Conservation (phyloP, 2,329 filamentous ascomycete genomes). For the Apiospora sp. region DNA sequence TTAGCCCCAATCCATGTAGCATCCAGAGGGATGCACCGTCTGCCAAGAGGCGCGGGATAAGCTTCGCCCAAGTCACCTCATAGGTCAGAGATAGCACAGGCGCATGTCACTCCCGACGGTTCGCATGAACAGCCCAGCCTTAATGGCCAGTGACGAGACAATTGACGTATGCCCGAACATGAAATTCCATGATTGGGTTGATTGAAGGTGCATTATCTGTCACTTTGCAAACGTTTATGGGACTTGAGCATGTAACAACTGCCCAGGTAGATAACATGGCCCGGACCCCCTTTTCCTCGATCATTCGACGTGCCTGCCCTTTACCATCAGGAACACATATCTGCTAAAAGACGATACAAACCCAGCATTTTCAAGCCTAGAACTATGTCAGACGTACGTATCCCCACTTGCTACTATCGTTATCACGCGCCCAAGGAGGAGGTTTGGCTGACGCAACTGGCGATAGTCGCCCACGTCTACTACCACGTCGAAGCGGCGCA, state of each 20-base stretch:
- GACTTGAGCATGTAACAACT: not conserved
- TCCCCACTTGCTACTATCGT: too few relatives aligned
- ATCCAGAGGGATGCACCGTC: not conserved
- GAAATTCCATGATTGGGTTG: not conserved
- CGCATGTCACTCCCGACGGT: not conserved
- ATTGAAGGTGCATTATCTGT: not conserved
- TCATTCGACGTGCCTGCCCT: not conserved
- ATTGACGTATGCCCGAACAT: not conserved
- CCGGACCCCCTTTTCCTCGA: not conserved
- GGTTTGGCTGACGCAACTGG: not conserved
- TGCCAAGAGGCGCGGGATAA: not conserved
- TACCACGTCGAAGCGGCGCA: not conserved
- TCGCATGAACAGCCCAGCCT: not conserved
- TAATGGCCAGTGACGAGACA: not conserved
- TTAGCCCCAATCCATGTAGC: not conserved
- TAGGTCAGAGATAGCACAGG: conserved; percentile 3
- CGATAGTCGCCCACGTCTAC: not conserved
- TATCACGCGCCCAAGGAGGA: not conserved
- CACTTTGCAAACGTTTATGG: not conserved
- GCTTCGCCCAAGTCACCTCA: not conserved
- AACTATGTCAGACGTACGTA: not conserved
- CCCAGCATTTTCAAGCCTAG: too few relatives aligned
- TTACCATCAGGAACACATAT: not conserved
- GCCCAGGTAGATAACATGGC: not conserved
- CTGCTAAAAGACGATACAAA: not conserved